These are phyloP conservation scores for Alnus rubra DNA, from an alignment of 306 rosid genomes.

Conservation along the genomic window DNA sequence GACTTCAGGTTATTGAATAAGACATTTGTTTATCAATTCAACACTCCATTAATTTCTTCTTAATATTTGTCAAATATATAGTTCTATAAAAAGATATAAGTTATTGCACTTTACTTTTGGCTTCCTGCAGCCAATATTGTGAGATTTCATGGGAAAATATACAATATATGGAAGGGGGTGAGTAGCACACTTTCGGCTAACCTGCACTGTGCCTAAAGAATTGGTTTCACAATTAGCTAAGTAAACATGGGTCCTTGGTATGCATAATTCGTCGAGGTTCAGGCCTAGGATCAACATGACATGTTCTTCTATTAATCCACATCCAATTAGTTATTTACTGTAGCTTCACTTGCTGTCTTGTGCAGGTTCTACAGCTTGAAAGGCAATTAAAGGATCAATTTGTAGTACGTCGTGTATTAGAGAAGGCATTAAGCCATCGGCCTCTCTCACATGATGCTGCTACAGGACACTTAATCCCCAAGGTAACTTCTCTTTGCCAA, in stretches of 20 bases:
- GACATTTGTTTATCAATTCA: background rate
- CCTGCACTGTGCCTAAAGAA: background rate
- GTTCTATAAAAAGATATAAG: background rate
- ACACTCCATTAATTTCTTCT: background rate
- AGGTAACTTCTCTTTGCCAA: conserved; percentile 44
- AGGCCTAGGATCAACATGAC: background rate
- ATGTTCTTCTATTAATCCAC: conserved; percentile 6
- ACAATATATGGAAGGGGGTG: background rate
- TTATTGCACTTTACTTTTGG: background rate
- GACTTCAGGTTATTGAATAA: background rate
- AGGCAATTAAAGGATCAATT: conserved; percentile 71
- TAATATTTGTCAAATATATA: background rate
- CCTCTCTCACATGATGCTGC: conserved; percentile 54
- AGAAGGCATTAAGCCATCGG: conserved; percentile 57
- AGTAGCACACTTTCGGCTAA: background rate
- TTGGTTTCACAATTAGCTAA: background rate
- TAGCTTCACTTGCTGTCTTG: conserved; percentile 26
- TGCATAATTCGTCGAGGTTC: background rate
- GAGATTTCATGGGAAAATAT: background rate
- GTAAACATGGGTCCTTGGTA: background rate
- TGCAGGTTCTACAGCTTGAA: conserved; percentile 74
- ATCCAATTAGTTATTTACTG: conserved; percentile 15
- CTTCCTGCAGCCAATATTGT: conserved; percentile 1
- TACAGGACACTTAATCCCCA: conserved; percentile 56
- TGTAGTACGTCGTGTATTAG: conserved; percentile 55